phyloP scores from a whole-genome alignment of 2,329 filamentous ascomycete genomes.

The Beauveria scarabaeidicola region DNA sequence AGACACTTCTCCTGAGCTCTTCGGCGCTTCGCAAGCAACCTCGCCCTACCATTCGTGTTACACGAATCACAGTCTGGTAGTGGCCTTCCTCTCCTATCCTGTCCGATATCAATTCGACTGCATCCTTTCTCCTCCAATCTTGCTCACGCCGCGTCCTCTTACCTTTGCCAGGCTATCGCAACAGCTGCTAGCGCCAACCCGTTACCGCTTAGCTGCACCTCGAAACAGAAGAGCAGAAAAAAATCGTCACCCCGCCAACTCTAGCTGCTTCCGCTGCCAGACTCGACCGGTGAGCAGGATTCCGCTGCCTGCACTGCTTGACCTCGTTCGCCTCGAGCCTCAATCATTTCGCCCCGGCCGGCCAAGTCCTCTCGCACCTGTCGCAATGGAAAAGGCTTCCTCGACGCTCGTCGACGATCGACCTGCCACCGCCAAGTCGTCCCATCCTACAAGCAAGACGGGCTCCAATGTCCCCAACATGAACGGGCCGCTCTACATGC shows the following conservation, averaged over 20 bases:
- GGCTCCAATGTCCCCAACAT: constrained; percentile 33
- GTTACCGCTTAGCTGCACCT: constrained; percentile 1
- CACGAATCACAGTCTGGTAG: neutral
- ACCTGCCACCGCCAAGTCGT: constrained; percentile 15
- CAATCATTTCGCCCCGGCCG: neutral
- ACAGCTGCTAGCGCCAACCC: neutral
- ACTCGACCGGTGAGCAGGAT: neutral
- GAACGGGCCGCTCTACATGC: constrained; percentile 51
- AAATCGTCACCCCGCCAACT: constrained; percentile 4
- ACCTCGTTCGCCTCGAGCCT: neutral
- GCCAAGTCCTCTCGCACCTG: neutral
- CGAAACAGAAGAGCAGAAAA: neutral
- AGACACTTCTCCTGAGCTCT: constrained; percentile 11
- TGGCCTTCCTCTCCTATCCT: neutral
- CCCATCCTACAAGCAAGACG: constrained; percentile 22
- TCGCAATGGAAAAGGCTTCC: constrained; percentile 7
- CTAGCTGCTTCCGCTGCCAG: neutral
- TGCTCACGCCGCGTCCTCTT: neutral
- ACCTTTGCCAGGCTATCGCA: neutral
- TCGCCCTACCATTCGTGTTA: neutral
- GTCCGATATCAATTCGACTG: neutral
- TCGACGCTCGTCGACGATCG: neutral
- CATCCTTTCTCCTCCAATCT: neutral
- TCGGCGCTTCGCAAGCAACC: neutral
- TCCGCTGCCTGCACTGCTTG: neutral